A percentile compares a stretch with the other conserved stretches of the same genome.
Evolutionary conservation across 2,329 filamentous ascomycete genomes (phyloP).

Genomic region (Stachybotrys echinatus): DNA sequence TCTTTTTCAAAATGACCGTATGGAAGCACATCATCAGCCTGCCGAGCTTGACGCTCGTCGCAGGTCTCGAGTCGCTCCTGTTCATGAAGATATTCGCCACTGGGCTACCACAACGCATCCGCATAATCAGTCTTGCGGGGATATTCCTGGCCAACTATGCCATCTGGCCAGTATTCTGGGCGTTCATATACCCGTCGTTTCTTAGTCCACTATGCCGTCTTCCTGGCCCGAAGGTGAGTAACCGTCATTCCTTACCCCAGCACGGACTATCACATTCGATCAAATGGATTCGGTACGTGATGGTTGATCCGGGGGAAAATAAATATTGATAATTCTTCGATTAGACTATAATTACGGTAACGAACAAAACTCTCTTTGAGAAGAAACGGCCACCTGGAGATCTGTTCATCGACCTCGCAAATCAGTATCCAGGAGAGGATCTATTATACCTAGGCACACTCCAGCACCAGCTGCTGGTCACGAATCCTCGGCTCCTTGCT

Average conservation of each 20-base stretch:
- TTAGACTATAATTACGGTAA: slow-evolving; percentile 12
- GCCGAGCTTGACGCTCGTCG: slow-evolving; percentile 15
- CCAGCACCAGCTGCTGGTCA: slow-evolving; percentile 12
- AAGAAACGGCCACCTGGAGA: slow-evolving; percentile 16
- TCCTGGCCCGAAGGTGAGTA: slow-evolving; percentile 13
- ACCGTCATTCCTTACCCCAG: background rate
- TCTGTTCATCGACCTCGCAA: slow-evolving; percentile 15
- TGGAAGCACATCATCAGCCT: slow-evolving; percentile 14
- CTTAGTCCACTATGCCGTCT: slow-evolving; percentile 16
- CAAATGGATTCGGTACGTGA: too few relatives aligned
- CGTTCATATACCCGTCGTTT: slow-evolving; percentile 10
- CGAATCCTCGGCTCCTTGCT: slow-evolving; percentile 15
- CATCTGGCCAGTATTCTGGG: slow-evolving; percentile 12
- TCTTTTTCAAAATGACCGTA: slow-evolving; percentile 4
- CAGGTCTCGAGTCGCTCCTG: slow-evolving; percentile 17
- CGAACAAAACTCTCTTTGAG: slow-evolving; percentile 10
- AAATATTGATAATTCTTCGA: background rate
- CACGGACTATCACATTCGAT: too few relatives aligned
- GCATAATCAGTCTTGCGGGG: slow-evolving; percentile 3
- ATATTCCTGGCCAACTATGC: slow-evolving; percentile 14
- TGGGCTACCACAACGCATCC: slow-evolving; percentile 10
- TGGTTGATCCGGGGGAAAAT: too few relatives aligned
- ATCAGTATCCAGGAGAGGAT: slow-evolving; percentile 16
- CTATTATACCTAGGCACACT: slow-evolving; percentile 13
- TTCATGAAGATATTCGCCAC: slow-evolving; percentile 18